Percentiles rank a stretch among this genome's conserved stretches.
phyloP scores from a whole-genome alignment of 768 basidiomycete genomes.

The Leccinum aurantiacum region DNA sequence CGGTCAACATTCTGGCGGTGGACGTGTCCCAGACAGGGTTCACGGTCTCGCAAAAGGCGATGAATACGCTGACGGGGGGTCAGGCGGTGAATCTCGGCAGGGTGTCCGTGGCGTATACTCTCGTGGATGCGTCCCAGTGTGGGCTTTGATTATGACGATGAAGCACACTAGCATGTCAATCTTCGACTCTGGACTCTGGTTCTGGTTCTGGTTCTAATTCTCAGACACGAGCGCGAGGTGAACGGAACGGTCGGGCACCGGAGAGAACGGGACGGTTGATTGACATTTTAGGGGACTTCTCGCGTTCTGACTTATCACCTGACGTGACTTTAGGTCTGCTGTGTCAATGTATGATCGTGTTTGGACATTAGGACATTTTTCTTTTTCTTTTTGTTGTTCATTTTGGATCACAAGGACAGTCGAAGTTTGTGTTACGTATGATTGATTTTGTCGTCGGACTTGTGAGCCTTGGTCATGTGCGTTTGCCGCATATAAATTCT shows the following conservation, averaged over 20 bases:
- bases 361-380: neutral
- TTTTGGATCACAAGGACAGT: constrained; percentile 1
- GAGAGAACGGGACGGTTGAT: neutral
- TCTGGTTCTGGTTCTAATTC: neutral
- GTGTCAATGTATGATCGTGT: neutral
- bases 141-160: neutral
- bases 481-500: neutral
- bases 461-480: neutral
- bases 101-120: constrained; percentile 17
- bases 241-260: neutral
- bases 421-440: constrained; percentile 11
- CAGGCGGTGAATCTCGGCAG: constrained; percentile 17
- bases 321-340: neutral
- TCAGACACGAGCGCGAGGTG: neutral
- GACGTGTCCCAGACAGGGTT: constrained; percentile 48
- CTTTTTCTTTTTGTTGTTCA: neutral
- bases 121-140: neutral
- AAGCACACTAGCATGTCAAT: neutral
- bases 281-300: neutral
- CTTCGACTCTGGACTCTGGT: neutral
- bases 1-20: constrained; percentile 53
- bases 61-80: constrained; percentile 23
- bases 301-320: neutral
- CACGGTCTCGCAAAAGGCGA: constrained; percentile 32
- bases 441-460: constrained; percentile 13